A percentile compares a stretch with the other conserved stretches of the same genome.
These are phyloP conservation scores for Fusarium coicis DNA, from an alignment of 2,329 filamentous ascomycete genomes.

Conservation along the genomic window DNA sequence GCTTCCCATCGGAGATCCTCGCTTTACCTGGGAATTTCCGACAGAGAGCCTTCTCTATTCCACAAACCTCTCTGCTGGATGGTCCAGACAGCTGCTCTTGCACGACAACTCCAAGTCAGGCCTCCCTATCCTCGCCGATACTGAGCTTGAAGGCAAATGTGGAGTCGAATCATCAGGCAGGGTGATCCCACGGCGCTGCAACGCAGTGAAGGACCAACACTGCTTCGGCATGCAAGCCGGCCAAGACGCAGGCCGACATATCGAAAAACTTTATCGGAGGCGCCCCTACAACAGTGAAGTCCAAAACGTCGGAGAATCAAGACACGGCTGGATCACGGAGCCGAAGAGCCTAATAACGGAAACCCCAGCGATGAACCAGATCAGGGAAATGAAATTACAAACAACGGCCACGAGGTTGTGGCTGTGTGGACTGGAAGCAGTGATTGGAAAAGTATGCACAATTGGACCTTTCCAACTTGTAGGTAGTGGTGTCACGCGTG, in stretches of 20 bases:
- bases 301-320: conserved; percentile 14
- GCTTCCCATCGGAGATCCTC: conserved; percentile 1
- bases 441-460: conserved; percentile 14
- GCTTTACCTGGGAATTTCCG: conserved; percentile 8
- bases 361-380: neutral
- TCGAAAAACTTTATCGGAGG: conserved; percentile 27
- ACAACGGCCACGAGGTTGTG: conserved; percentile 32
- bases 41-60: neutral
- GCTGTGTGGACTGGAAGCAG: conserved; percentile 19
- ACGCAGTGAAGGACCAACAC: neutral
- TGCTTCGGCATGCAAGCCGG: conserved; percentile 20
- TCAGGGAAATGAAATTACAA: conserved; percentile 22
- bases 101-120: neutral
- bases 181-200: neutral
- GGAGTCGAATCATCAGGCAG: neutral
- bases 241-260: neutral
- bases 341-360: neutral
- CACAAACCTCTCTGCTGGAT: neutral
- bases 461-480: conserved; percentile 30
- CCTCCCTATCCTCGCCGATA: neutral
- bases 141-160: neutral
- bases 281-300: conserved; percentile 13
- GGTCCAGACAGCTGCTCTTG: conserved; percentile 17
- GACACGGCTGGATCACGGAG: neutral
- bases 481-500: conserved; percentile 27